Percentiles rank a stretch among this genome's conserved stretches.
phyloP scores from a whole-genome alignment of 108 stramenopile species.

The Cyclotella atomus region DNA sequence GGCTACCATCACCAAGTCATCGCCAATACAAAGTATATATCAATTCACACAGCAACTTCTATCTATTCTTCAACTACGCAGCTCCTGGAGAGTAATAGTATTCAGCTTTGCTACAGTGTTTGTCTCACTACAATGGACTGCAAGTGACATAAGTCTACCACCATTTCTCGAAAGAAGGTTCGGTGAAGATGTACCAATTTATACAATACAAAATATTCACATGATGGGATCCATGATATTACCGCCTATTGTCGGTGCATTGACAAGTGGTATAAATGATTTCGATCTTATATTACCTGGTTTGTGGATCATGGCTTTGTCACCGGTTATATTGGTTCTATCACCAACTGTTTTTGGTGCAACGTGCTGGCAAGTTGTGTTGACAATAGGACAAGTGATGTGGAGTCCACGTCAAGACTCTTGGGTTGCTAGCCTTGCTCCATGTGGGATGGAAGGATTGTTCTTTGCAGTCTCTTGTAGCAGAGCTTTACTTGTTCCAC shows the following conservation, averaged over 20 bases:
- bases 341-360: conserved; percentile 26
- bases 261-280: conserved; percentile 39
- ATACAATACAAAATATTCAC: conserved; percentile 28
- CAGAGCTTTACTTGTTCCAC: conserved; percentile 34
- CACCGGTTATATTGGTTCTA: conserved; percentile 15
- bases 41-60: neutral
- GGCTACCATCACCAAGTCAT: neutral
- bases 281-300: conserved; percentile 20
- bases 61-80: conserved; percentile 3
- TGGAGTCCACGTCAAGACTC: conserved; percentile 45
- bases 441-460: conserved; percentile 48
- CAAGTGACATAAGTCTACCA: conserved; percentile 17
- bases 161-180: conserved; percentile 23
- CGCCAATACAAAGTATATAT: neutral
- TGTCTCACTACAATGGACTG: conserved; percentile 21
- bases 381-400: conserved; percentile 50
- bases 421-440: conserved; percentile 45
- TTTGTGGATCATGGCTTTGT: conserved; percentile 18
- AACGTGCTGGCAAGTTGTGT: conserved; percentile 44
- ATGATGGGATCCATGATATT: conserved; percentile 27
- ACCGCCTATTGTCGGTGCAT: conserved; percentile 45
- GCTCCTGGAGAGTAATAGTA: conserved; percentile 43
- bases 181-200: conserved; percentile 19
- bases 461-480: conserved; percentile 42
- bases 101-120: conserved; percentile 17